These are phyloP conservation scores for Trichoderma harzianum DNA, from an alignment of 2,329 filamentous ascomycete genomes.

Conservation along the genomic window DNA sequence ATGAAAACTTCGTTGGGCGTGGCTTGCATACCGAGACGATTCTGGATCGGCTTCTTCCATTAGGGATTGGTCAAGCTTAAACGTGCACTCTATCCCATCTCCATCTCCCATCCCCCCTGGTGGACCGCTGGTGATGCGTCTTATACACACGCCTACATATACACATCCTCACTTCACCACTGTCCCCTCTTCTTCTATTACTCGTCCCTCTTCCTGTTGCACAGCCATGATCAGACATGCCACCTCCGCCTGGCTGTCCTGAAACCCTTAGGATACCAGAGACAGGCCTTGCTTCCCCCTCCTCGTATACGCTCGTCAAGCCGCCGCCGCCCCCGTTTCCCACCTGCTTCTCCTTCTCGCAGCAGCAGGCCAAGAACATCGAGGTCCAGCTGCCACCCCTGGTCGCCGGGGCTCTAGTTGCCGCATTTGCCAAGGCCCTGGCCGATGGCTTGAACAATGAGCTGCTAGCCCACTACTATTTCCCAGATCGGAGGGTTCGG, in stretches of 20 bases:
- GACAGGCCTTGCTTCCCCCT: constrained; percentile 18
- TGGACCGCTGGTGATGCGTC: neutral
- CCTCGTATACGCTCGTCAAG: constrained; percentile 23
- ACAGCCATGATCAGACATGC: constrained; percentile 31
- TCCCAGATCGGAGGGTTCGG: constrained; percentile 31
- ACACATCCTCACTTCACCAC: neutral
- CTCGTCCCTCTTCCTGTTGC: neutral
- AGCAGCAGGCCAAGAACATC: constrained; percentile 29
- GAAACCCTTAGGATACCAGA: constrained; percentile 26
- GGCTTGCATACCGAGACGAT: neutral
- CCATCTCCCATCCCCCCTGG: neutral
- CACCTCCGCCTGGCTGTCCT: constrained; percentile 28
- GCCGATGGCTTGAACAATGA: constrained; percentile 36
- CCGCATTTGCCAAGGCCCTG: constrained; percentile 35
- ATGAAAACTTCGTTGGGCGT: neutral
- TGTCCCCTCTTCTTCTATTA: neutral
- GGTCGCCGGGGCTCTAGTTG: constrained; percentile 34
- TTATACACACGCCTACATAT: neutral
- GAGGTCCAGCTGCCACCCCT: constrained; percentile 36
- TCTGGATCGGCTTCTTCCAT: neutral
- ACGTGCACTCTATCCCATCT: neutral
- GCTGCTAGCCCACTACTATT: constrained; percentile 38
- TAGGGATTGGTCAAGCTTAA: constrained; percentile 7
- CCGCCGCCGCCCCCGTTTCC: constrained; percentile 35
- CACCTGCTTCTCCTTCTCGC: constrained; percentile 23